phyloP scores from a whole-genome alignment of 805 yeast genomes.

The Suhomyces canberraensis region DNA sequence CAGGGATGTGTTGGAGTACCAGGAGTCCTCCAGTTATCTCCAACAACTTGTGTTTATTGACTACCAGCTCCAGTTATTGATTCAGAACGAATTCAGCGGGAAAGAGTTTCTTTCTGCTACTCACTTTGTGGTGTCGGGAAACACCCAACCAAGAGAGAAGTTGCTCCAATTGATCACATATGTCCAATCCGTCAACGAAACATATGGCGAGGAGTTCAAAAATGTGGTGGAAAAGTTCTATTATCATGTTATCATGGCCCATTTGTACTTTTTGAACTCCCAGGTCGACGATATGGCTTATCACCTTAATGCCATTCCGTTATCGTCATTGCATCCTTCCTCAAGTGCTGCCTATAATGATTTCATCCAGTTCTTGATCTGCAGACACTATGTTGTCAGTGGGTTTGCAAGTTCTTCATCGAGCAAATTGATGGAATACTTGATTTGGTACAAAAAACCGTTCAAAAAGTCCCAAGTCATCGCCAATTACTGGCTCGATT shows the following conservation, averaged over 20 bases:
- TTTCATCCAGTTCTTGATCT: constrained; percentile 29
- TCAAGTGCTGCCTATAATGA: constrained; percentile 12
- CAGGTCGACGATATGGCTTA: constrained; percentile 19
- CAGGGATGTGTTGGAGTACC: constrained; percentile 26
- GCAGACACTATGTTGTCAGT: constrained; percentile 31
- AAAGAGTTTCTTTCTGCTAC: constrained; percentile 17
- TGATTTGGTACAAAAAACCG: constrained; percentile 11
- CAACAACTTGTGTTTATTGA: constrained; percentile 36
- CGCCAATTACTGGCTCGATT: constrained; percentile 33
- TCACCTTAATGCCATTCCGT: constrained; percentile 11
- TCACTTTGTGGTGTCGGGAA: constrained; percentile 7
- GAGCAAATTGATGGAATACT: constrained; percentile 29
- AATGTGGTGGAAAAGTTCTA: constrained; percentile 32
- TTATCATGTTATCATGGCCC: constrained; percentile 30
- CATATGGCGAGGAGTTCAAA: constrained; percentile 20
- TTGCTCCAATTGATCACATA: constrained; percentile 25
- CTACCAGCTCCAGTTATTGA: constrained; percentile 32
- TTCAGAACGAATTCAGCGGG: constrained; percentile 28
- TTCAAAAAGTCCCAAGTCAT: constrained; percentile 31
- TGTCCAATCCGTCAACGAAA: constrained; percentile 23
- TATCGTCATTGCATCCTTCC: constrained; percentile 1
- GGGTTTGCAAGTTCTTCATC: constrained; percentile 21
- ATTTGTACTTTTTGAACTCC: constrained; percentile 29
- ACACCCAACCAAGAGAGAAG: constrained; percentile 15
- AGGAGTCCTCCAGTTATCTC: constrained; percentile 32